Base-by-base conservation (phyloP, 352 stramenopile genomes). In the Phytophthora pisi region DNA sequence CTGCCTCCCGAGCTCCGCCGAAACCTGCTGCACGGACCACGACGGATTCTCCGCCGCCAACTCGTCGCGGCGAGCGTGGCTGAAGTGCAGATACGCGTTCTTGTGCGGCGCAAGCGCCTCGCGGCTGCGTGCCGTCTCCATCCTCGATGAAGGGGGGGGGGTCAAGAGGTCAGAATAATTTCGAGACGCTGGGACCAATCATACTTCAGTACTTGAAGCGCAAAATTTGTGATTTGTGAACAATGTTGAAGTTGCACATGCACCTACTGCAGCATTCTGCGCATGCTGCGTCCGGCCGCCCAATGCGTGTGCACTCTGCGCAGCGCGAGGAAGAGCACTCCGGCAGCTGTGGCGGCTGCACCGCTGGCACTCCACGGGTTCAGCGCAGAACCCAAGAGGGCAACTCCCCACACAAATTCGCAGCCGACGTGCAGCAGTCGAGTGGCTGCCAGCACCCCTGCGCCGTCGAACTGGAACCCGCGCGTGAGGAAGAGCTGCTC, bases 401-500 rank as follows among this genome's bases (percentile, higher is more conserved):
- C 55, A 20, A 81, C 49, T 36, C 82, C 72, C 79, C 81, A 90
- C 13, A 74, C 56, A 57, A 88, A 88, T 23, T 88, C 75, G 57
- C 78, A 87, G 3, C 76, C 77, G 26, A 90, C 77, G 59, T 84
- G 68, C 30, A 89, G 51, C 50, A 89, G 75, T 18, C 70, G 64
- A 59, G 85, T 80, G 45, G 84, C 66, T 24, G 81, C 78, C 10
- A 85, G 70, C 28, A 81, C 72, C 31, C 78, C 84, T 10, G 78
- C 74, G 34, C 77, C 75, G 36, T 89, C 84, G 50, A 85, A 77
- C 70, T 92, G 81, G 63, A 90, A 88, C 23, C 81, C 79, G 8
- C 81, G 75, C 13, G 81, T 85, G 61, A 92, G 75, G 51, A 79
- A 88, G 15, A 89, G 61, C 70, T 88, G 77, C 6, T 78, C 74